Evolutionary conservation across 495 filamentous ascomycete species (phyloP).

Genomic region (Neurospora cerealis): DNA sequence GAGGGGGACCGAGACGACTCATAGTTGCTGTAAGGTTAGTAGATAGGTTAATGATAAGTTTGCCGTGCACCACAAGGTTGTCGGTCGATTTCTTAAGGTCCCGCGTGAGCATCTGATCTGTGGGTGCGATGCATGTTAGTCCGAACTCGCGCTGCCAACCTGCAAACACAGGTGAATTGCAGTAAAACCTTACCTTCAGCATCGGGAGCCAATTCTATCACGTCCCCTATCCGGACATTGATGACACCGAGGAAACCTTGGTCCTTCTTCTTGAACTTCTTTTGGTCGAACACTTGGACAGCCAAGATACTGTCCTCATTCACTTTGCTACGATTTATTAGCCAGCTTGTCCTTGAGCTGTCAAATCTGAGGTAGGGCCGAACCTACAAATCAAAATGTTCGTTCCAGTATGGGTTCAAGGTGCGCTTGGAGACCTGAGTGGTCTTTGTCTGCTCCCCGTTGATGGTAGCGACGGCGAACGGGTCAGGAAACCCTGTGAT

Average conservation of each 20-base stretch:
- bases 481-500: conserved; percentile 84
- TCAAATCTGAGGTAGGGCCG: background rate
- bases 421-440: conserved; percentile 95
- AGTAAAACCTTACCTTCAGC: conserved; percentile 66
- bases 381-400: conserved; percentile 89
- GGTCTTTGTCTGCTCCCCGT: conserved; percentile 93
- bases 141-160: background rate
- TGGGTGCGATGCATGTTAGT: background rate
- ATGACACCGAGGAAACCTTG: conserved; percentile 97
- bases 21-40: conserved; percentile 57
- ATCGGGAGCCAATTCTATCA: conserved; percentile 78
- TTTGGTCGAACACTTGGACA: conserved; percentile 98
- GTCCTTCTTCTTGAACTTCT: conserved; percentile 99
- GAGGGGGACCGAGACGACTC: conserved; percentile 10
- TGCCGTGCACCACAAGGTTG: conserved; percentile 94
- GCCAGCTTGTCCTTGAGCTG: conserved; percentile 3
- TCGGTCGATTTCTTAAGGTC: conserved; percentile 98
- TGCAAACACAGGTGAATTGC: background rate
- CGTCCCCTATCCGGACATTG: conserved; percentile 88
- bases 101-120: conserved; percentile 89
- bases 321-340: conserved; percentile 51
- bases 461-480: conserved; percentile 92
- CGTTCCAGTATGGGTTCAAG: conserved; percentile 98
- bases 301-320: conserved; percentile 93
- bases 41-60: conserved; percentile 90